These are phyloP conservation scores for Hibiscus tridactylites DNA, from an alignment of 345 rosid genomes.

Conservation along the genomic window DNA sequence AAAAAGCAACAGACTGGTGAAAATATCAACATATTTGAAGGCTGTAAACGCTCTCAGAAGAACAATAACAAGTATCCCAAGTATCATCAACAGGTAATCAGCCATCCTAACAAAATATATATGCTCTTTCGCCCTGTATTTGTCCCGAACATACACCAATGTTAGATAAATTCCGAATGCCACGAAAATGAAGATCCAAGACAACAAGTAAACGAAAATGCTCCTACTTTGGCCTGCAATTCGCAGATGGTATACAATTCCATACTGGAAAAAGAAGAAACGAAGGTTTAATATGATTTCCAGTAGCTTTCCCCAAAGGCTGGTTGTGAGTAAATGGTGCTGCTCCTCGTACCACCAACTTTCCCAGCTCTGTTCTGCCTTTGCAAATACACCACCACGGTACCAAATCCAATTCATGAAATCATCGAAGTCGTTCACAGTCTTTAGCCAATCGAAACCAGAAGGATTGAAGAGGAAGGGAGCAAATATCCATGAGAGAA, in stretches of 20 bases:
- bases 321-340: constrained; percentile 64
- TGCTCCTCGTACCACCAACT: constrained; percentile 92
- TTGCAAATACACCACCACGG: constrained; percentile 43
- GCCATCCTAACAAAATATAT: constrained; percentile 47
- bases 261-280: constrained; percentile 85
- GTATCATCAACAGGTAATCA: constrained; percentile 42
- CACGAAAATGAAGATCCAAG: constrained; percentile 44
- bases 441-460: constrained; percentile 89
- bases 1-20: constrained; percentile 63
- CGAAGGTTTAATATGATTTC: constrained; percentile 78
- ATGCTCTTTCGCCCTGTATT: constrained; percentile 57
- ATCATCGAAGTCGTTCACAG: constrained; percentile 74
- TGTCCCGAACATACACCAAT: constrained; percentile 49
- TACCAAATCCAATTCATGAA: constrained; percentile 77
- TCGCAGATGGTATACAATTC: constrained; percentile 60
- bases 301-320: constrained; percentile 49
- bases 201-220: constrained; percentile 48
- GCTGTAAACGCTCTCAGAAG: constrained; percentile 41
- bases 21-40: constrained; percentile 25
- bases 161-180: constrained; percentile 42
- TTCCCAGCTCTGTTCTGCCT: constrained; percentile 80
- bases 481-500: constrained; percentile 81
- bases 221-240: constrained; percentile 30
- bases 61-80: constrained; percentile 34
- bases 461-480: constrained; percentile 90